Evolutionary conservation across 2,329 filamentous ascomycete species (phyloP).

Genomic region (Epichloe festucae): DNA sequence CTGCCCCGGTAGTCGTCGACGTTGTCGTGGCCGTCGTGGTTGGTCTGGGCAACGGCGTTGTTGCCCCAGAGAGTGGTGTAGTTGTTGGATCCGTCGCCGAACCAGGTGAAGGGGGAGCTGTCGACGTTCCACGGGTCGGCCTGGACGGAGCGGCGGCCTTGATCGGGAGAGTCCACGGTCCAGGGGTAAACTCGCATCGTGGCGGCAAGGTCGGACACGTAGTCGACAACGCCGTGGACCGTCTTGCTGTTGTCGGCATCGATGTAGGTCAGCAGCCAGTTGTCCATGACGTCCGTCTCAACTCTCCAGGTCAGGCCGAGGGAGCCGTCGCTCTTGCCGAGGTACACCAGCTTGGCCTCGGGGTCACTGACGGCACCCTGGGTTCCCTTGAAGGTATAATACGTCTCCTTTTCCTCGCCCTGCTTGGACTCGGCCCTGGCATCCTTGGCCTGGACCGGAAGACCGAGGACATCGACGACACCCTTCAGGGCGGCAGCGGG

Average conservation of each 20-base stretch:
- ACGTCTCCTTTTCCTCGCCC: slow-evolving; percentile 17
- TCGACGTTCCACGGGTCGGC: too few species aligned
- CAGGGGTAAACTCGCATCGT: too few species aligned
- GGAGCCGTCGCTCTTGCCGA: slow-evolving; percentile 31
- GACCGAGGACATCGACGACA: slow-evolving; percentile 20
- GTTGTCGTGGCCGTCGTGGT: slow-evolving; percentile 29
- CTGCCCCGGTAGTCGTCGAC: slow-evolving; percentile 36
- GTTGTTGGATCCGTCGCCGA: slow-evolving; percentile 26
- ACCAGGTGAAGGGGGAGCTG: too few species aligned
- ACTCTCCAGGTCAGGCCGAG: too few species aligned
- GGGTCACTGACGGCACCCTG: slow-evolving; percentile 37
- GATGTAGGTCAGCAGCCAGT: too few species aligned
- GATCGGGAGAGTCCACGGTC: too few species aligned
- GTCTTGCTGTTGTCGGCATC: too few species aligned
- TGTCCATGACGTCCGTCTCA: too few species aligned
- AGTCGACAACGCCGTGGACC: too few species aligned
- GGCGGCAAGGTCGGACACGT: too few species aligned
- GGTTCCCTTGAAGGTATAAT: slow-evolving; percentile 32
- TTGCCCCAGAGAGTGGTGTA: slow-evolving; percentile 45
- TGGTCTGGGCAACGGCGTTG: slow-evolving; percentile 40
- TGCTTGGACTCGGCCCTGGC: slow-evolving; percentile 7
- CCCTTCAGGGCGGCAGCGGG: slow-evolving; percentile 31
- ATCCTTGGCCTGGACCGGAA: too few species aligned
- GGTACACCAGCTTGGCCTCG: slow-evolving; percentile 41
- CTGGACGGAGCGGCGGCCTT: too few species aligned